phyloP scores from a whole-genome alignment of 1,284 basidiomycete species.

The Trametes versicolor region DNA sequence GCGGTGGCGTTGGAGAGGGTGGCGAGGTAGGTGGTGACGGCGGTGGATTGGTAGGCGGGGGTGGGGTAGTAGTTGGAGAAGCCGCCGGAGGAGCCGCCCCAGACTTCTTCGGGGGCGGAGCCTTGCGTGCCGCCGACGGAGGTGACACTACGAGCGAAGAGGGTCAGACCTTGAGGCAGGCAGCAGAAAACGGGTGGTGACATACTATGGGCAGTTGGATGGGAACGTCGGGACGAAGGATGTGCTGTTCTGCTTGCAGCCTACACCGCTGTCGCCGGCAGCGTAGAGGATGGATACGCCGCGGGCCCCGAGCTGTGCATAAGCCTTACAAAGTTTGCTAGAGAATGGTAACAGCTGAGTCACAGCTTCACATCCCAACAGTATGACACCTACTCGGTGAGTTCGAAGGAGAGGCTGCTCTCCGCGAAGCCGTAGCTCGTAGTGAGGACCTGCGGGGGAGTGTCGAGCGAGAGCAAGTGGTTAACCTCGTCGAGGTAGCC shows the following conservation, averaged over 20 bases:
- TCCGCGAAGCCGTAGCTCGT: slow-evolving; percentile 54
- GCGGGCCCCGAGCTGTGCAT: slow-evolving; percentile 58
- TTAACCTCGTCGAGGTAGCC: slow-evolving; percentile 30
- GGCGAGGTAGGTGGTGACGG: slow-evolving; percentile 44
- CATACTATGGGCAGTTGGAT: slow-evolving; percentile 59
- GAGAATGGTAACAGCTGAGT: not conserved
- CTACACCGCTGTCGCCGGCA: slow-evolving; percentile 68
- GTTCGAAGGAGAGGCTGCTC: slow-evolving; percentile 37
- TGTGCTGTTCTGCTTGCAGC: slow-evolving; percentile 58
- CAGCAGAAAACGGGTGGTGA: too few relatives aligned
- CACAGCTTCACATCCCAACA: not conserved
- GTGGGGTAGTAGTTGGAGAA: slow-evolving; percentile 59
- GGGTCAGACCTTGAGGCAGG: too few relatives aligned
- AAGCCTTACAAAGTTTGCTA: slow-evolving; percentile 35
- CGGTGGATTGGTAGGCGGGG: slow-evolving; percentile 49
- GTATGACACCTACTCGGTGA: slow-evolving; percentile 26
- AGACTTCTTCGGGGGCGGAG: slow-evolving; percentile 59
- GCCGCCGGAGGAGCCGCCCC: slow-evolving; percentile 62
- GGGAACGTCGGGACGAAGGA: slow-evolving; percentile 76
- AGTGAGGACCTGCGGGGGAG: slow-evolving; percentile 66
- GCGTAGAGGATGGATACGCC: slow-evolving; percentile 72
- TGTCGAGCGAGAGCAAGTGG: slow-evolving; percentile 52
- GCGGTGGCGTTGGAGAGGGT: slow-evolving; percentile 41
- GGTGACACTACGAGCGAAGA: slow-evolving; percentile 71
- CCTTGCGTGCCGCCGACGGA: slow-evolving; percentile 63